Base-by-base conservation (phyloP, 352 stramenopile genomes). In the Thalassiosira ordinaria region DNA sequence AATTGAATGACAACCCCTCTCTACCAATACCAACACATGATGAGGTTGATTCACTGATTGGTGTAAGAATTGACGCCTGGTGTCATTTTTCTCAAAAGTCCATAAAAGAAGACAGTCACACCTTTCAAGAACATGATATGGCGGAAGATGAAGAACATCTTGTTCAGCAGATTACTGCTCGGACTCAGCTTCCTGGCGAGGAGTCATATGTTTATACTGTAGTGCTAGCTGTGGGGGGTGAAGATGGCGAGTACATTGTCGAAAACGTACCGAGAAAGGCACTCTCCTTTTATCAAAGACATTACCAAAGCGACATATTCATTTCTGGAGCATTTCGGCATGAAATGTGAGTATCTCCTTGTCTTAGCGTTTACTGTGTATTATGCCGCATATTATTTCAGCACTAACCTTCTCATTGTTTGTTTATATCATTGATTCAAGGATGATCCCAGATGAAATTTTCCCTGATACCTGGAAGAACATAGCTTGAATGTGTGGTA, bases 381-480 rank as follows among this genome's bases (percentile, higher is more conserved):
- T 5, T 41, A 41, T 41, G 5, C 33, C 33, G 5, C 33, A 41
- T 41, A 51, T n/a, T 16, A n/a, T 51, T 20, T 20, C 9, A 18
- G 7, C 18, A 20, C 41, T 20, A n/a, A 4, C 5, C 41, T 18
- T n/a, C n/a, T n/a, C n/a, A n/a, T n/a, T n/a, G n/a, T n/a, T n/a
- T n/a, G n/a, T n/a, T n/a, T n/a, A n/a, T n/a, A n/a, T n/a, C n/a
- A n/a, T n/a, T n/a, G n/a, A n/a, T 20, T 51, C 41, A 20, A 51
- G 41, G 41, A 61, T 61, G 16, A 85, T 94, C 56, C 83, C 89
- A 26, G 85, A 94, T 82, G 77, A 91, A 18, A 84, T 92, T 0
- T 91, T 91, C 44, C 89, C 89, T n/a, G 14, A 66, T 41, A 60
- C 57, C 18, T 94, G 89, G 89, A 89, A 66, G 64, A 90, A 90